These are phyloP conservation scores for Pseudocercospora cruenta DNA, from an alignment of 2,329 filamentous ascomycete species.

Conservation along the genomic window DNA sequence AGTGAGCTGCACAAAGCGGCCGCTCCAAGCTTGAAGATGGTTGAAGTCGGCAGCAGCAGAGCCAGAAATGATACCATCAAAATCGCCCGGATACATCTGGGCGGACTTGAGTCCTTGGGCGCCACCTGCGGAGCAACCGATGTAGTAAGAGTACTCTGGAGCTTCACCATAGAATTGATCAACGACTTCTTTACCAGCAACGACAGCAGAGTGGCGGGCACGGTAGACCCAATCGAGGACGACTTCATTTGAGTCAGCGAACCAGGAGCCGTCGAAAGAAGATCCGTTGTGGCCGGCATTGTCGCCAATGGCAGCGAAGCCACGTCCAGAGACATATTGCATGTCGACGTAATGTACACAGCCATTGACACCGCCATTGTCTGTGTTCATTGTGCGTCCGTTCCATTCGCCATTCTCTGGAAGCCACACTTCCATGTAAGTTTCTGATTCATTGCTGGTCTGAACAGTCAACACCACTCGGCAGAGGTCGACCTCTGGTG, in stretches of 20 bases:
- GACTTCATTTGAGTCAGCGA: constrained; percentile 36
- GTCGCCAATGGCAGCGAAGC: constrained; percentile 40
- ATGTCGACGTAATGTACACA: constrained; percentile 41
- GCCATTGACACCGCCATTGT: constrained; percentile 41
- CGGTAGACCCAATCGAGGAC: constrained; percentile 41
- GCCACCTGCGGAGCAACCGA: constrained; percentile 55
- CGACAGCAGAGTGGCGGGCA: constrained; percentile 38
- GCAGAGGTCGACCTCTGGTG: constrained; percentile 43
- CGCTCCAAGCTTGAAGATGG: constrained; percentile 50
- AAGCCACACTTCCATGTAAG: constrained; percentile 53
- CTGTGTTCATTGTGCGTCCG: constrained; percentile 40
- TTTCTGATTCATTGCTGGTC: constrained; percentile 44
- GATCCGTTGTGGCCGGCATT: constrained; percentile 41
- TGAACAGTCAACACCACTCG: constrained; percentile 46
- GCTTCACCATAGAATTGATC: constrained; percentile 44
- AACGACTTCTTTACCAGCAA: constrained; percentile 39
- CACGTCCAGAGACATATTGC: constrained; percentile 36
- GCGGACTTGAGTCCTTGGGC: constrained; percentile 53
- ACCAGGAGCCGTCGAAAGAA: constrained; percentile 38
- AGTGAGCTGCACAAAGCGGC: constrained; percentile 47
- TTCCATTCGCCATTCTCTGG: constrained; percentile 42
- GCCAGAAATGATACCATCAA: constrained; percentile 53
- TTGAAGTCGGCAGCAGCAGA: constrained; percentile 50
- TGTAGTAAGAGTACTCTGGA: constrained; percentile 50
- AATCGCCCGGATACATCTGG: constrained; percentile 52